A percentile compares a stretch with the other conserved stretches of the same genome.
Evolutionary conservation across 2,329 filamentous ascomycete species (phyloP).

Genomic region (Plenodomus biglobosus): DNA sequence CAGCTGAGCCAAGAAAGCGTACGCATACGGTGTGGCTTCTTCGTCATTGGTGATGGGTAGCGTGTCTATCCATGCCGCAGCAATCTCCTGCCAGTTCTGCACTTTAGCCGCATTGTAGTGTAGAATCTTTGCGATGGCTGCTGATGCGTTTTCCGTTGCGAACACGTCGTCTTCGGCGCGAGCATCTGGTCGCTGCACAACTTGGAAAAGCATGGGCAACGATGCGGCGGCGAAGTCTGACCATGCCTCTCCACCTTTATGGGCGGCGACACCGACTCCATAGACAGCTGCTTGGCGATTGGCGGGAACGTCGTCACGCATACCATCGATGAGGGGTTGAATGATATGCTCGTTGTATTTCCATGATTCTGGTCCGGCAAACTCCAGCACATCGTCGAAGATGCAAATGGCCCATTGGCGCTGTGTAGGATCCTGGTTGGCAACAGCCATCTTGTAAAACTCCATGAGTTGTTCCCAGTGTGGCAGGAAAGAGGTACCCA

Average conservation of each 20-base stretch:
- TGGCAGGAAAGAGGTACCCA: constrained; percentile 79
- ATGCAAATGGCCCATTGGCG: constrained; percentile 99
- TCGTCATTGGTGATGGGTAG: constrained; percentile 93
- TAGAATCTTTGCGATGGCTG: constrained; percentile 94
- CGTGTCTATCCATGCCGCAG: constrained; percentile 85
- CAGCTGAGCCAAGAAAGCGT: constrained; percentile 85
- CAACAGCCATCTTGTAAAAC: constrained; percentile 84
- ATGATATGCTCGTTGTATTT: constrained; percentile 85
- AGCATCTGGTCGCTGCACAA: constrained; percentile 76
- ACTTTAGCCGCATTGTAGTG: constrained; percentile 84
- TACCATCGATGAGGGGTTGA: constrained; percentile 81
- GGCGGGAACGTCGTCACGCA: constrained; percentile 81
- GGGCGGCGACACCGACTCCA: constrained; percentile 91
- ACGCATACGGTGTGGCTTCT: constrained; percentile 94
- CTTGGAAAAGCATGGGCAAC: constrained; percentile 80
- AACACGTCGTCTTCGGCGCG: constrained; percentile 92
- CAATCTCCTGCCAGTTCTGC: constrained; percentile 71
- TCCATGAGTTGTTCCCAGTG: constrained; percentile 83
- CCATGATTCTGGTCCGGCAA: constrained; percentile 87
- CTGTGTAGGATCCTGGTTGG: constrained; percentile 80
- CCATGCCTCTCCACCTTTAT: constrained; percentile 86
- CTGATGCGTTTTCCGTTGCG: constrained; percentile 95
- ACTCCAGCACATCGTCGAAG: constrained; percentile 96
- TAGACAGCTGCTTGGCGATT: constrained; percentile 96
- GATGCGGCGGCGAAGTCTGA: constrained; percentile 81